Conservation (phyloP, 176 grass and related monocot species). For the Oryza brachyantha region DNA sequence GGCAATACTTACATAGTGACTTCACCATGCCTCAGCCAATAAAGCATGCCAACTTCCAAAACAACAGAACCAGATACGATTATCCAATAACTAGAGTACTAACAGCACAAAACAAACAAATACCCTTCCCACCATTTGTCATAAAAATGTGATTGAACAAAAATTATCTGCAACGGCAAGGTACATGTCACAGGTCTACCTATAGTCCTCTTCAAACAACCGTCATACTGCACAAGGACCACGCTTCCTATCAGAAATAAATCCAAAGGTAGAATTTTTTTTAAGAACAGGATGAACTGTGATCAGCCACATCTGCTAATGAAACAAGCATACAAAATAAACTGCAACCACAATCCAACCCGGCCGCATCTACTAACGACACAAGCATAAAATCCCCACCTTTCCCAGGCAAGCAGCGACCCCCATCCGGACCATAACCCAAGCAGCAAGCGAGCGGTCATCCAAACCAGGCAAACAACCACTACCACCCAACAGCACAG, state of each 20-base stretch:
- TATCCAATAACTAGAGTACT: not conserved
- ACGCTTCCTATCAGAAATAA: conserved; percentile 2
- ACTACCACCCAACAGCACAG: not conserved
- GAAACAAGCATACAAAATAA: not conserved
- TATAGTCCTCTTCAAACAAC: not conserved
- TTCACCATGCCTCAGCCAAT: not conserved
- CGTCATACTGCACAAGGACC: not conserved
- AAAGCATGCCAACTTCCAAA: conserved; percentile 4
- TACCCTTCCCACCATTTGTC: not conserved
- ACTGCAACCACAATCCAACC: not conserved
- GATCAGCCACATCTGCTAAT: not conserved
- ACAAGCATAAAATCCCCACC: not conserved
- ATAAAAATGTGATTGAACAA: not conserved
- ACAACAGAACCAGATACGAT: not conserved
- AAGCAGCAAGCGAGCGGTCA: not conserved
- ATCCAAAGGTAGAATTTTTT: not conserved
- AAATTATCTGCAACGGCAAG: not conserved
- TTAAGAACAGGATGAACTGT: not conserved
- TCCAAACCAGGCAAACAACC: not conserved
- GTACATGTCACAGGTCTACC: not conserved
- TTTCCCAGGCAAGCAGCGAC: not conserved
- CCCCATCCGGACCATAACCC: not conserved
- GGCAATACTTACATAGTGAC: not conserved
- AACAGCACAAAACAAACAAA: conserved; percentile 16
- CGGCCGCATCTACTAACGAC: not conserved